Percentiles rank a stretch among this genome's conserved stretches.
These are phyloP conservation scores for Pseudogymnoascus sp. DNA, from an alignment of 2,329 filamentous ascomycete genomes.

Conservation along the genomic window DNA sequence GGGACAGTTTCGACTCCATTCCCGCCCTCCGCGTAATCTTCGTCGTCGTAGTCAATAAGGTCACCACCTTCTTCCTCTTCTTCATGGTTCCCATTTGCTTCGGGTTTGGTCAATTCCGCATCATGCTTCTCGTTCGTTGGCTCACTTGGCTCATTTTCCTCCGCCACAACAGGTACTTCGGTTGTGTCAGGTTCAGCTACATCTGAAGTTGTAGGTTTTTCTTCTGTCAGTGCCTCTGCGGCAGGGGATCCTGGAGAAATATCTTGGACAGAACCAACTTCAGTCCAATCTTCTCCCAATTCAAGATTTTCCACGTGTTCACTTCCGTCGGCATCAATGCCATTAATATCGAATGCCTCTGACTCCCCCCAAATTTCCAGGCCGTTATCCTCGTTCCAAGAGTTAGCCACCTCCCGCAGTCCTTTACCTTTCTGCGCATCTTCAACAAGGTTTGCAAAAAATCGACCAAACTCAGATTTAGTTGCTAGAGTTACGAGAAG, in stretches of 20 bases:
- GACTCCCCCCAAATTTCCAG: conserved; percentile 5
- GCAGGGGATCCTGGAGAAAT: neutral
- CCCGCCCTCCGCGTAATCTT: conserved; percentile 22
- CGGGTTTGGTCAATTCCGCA: neutral
- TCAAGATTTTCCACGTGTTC: conserved; percentile 17
- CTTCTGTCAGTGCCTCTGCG: neutral
- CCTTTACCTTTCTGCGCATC: conserved; percentile 49
- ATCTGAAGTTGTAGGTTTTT: conserved; percentile 6
- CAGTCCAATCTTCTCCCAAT: neutral
- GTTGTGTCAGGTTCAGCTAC: conserved; percentile 5
- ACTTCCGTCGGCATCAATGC: conserved; percentile 14
- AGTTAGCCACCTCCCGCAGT: conserved; percentile 19
- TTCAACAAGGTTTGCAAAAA: conserved; percentile 42
- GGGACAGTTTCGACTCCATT: neutral
- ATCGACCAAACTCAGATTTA: conserved; percentile 43
- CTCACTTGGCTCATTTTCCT: conserved; percentile 2
- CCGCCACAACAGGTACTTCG: neutral
- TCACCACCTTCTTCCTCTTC: conserved; percentile 30
- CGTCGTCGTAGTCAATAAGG: conserved; percentile 42
- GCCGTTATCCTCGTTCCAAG: conserved; percentile 17
- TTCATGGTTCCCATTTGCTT: neutral
- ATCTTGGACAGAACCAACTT: conserved; percentile 2
- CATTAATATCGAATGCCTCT: neutral
- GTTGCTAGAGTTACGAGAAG: conserved; percentile 49
- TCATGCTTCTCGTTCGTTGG: neutral